Evolutionary conservation across 371 early-diverging fungal species (phyloP).

Genomic region (Apophysomyces ossiformis): DNA sequence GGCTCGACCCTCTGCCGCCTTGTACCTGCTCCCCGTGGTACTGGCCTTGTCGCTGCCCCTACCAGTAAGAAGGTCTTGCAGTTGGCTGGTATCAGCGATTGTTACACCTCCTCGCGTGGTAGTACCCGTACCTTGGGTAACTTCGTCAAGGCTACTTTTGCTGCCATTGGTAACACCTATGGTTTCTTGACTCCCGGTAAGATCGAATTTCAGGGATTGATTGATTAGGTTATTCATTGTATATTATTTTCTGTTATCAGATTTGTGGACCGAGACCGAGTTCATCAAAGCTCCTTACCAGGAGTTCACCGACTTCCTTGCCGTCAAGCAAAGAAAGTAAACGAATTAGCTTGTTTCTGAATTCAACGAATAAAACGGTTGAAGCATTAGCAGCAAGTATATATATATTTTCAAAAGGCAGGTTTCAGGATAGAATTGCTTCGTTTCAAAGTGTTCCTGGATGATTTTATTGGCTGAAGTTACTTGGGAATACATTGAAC

Average conservation of each 20-base stretch:
- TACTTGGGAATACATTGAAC: too few relatives aligned
- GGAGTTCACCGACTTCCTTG: constrained; percentile 92
- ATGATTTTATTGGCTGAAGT: too few relatives aligned
- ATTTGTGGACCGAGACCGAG: constrained; percentile 92
- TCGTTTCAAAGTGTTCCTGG: too few relatives aligned
- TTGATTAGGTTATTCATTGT: neutral
- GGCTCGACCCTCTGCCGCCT: constrained; percentile 96
- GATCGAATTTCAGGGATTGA: neutral
- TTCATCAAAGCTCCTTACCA: constrained; percentile 93
- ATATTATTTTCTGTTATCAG: constrained; percentile 22
- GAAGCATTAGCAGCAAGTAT: neutral
- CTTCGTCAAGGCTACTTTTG: constrained; percentile 99
- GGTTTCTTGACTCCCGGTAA: constrained; percentile 91
- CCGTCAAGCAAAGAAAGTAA: constrained; percentile 61
- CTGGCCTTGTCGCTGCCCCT: constrained; percentile 98
- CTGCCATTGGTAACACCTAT: constrained; percentile 98
- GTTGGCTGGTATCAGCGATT: constrained; percentile 99
- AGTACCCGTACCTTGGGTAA: constrained; percentile 94
- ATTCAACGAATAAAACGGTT: neutral
- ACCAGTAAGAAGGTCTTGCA: constrained; percentile 98
- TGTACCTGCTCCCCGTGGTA: constrained; percentile 99
- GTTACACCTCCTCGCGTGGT: constrained; percentile 97
- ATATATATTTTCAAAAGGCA: neutral
- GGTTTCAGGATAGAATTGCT: too few relatives aligned
- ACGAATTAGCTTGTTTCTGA: neutral